Base-by-base conservation (phyloP, 108 stramenopile genomes). In the Schizochytrium sp. region DNA sequence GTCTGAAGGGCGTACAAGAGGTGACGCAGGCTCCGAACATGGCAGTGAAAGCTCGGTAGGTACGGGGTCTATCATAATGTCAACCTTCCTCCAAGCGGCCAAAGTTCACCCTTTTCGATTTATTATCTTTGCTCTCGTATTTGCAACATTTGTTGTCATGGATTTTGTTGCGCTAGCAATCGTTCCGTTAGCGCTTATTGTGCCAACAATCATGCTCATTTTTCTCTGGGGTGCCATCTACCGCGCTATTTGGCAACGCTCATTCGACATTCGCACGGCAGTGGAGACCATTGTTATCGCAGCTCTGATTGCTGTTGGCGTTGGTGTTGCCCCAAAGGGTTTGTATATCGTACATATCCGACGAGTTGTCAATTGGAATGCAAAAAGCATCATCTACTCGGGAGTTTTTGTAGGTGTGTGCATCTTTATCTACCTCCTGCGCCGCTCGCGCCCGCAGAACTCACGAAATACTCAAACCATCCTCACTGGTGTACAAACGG, bases 221-320 rank as follows among this genome's bases (percentile, higher is more conserved):
- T 83, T 83, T 53, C 10, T 83, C 2, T 83, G 76, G 76, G 53
- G 45, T 53, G 76, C 76, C 10, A 38, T 83, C 0, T 83, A 83
- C 53, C 10, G 53, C 38, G 53, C 47, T 12, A 50, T 55, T 8
- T 83, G 76, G 45, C 50, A 83, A 53, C 53, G 53, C 45, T 46
- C 53, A n/a, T 47, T 55, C 28, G 64, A 69, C 19, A 13, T 55
- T 13, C 47, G 47, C 12, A 10, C 47, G 2, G 50, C 53, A 10
- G 50, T n/a, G 5, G 50, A 55, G 13, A 55, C 76, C 15, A 50
- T 40, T 17, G 50, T 83, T 2, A 83, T 83, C 47, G 53, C 53
- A 47, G 47, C 55, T 5, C 76, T 83, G 10, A 53, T 83, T 5
- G 76, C 17, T 38, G 15, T 83, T 40, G 53, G 17, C 50, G 47